A percentile compares a stretch with the other conserved stretches of the same genome.
phyloP scores from a whole-genome alignment of 768 basidiomycete species.

The Trametes coccinea region DNA sequence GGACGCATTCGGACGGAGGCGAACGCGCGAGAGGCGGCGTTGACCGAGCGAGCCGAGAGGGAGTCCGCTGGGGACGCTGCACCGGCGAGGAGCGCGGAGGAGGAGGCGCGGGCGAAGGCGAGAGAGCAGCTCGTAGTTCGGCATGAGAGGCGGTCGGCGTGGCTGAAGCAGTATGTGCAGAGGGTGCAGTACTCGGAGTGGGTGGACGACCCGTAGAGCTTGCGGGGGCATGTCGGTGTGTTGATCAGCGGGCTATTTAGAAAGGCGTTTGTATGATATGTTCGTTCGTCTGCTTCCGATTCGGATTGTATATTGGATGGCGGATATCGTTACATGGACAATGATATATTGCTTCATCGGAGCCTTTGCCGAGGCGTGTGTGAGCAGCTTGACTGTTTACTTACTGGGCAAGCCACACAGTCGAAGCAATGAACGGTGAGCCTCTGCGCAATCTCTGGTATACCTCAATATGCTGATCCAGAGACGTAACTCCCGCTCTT shows the following conservation, averaged over 20 bases:
- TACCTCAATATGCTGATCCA: too few relatives aligned
- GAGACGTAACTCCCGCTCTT: too few relatives aligned
- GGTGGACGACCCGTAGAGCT: conserved; percentile 59
- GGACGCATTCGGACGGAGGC: conserved; percentile 68
- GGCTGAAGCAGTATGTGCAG: conserved; percentile 66
- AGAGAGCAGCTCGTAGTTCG: conserved; percentile 49
- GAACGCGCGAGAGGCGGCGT: conserved; percentile 37
- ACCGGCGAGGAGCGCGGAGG: conserved; percentile 34
- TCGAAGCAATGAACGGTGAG: too few relatives aligned
- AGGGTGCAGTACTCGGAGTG: conserved; percentile 66
- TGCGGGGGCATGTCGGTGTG: neutral
- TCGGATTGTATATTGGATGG: conserved; percentile 10
- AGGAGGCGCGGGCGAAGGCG: conserved; percentile 33
- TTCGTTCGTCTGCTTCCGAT: neutral
- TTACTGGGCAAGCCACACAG: too few relatives aligned
- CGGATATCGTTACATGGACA: conserved; percentile 3
- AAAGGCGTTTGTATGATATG: neutral
- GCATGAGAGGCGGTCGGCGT: conserved; percentile 53
- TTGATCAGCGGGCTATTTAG: neutral
- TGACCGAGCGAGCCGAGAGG: conserved; percentile 17
- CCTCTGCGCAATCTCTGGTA: too few relatives aligned
- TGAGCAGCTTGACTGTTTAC: too few relatives aligned
- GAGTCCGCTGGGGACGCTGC: conserved; percentile 26
- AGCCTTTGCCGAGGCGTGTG: neutral
- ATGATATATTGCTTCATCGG: neutral